A percentile compares a stretch with the other conserved stretches of the same genome.
Conservation (phyloP, 164 flowering plant species). For the Taxillus chinensis region DNA sequence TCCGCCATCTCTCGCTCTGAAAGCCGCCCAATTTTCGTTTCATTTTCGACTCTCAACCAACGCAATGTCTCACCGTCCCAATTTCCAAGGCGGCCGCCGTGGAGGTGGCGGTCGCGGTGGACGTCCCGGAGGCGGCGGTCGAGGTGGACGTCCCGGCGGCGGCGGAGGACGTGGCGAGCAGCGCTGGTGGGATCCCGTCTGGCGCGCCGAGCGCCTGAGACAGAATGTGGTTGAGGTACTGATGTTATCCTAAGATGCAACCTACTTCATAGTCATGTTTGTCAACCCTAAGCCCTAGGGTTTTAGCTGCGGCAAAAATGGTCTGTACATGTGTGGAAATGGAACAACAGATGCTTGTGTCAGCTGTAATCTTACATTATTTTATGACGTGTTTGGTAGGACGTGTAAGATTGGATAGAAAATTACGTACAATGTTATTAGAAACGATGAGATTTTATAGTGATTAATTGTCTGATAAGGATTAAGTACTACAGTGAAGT, state of each 20-base stretch:
- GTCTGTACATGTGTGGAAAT: too few species aligned
- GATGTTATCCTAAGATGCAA: too few species aligned
- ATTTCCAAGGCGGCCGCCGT: constrained; percentile 53
- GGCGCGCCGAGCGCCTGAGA: constrained; percentile 81
- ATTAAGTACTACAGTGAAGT: too few species aligned
- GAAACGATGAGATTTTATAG: too few species aligned
- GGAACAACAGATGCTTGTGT: too few species aligned
- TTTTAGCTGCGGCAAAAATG: background rate
- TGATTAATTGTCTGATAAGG: too few species aligned
- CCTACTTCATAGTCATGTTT: too few species aligned
- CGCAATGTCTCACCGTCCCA: constrained; percentile 60
- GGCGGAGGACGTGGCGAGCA: constrained; percentile 76
- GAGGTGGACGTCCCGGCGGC: constrained; percentile 44
- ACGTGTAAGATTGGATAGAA: too few species aligned
- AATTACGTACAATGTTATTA: too few species aligned
- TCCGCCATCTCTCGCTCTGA: background rate
- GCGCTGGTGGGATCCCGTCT: constrained; percentile 95
- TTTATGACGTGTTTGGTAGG: too few species aligned
- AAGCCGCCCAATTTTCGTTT: background rate
- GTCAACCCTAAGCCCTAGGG: background rate
- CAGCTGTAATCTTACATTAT: too few species aligned
- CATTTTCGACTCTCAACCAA: constrained; percentile 8
- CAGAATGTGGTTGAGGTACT: constrained; percentile 61
- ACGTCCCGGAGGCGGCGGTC: constrained; percentile 36
- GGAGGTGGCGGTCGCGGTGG: constrained; percentile 26